These are phyloP conservation scores for Penicillium italicum DNA, from an alignment of 2,329 filamentous ascomycete species.

Conservation along the genomic window DNA sequence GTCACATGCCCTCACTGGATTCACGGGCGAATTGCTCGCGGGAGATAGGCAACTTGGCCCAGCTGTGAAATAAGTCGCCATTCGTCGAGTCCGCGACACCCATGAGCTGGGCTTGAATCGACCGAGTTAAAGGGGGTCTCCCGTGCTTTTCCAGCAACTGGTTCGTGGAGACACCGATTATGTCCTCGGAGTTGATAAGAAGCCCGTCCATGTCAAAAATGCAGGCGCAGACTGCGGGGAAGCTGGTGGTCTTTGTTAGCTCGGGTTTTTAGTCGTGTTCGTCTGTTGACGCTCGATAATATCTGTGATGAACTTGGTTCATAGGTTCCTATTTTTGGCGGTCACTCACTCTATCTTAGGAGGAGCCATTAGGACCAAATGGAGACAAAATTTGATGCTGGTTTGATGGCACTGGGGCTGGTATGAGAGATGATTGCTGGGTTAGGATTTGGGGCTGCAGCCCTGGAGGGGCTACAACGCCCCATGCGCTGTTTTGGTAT, in stretches of 20 bases:
- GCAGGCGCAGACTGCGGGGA: constrained; percentile 30
- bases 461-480: background rate
- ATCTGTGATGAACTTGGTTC: fast-evolving
- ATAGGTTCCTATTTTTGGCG: background rate
- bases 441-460: background rate
- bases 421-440: background rate
- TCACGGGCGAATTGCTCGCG: constrained; percentile 33
- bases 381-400: background rate
- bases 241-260: constrained; percentile 16
- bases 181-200: constrained; percentile 36
- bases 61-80: constrained; percentile 31
- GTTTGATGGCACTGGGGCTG: background rate
- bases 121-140: constrained; percentile 13
- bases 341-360: background rate
- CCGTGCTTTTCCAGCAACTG: constrained; percentile 20
- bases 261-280: background rate
- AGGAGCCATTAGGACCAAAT: background rate
- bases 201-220: constrained; percentile 38
- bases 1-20: constrained; percentile 24
- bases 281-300: background rate
- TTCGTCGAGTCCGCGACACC: constrained; percentile 25
- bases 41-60: constrained; percentile 29
- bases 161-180: constrained; percentile 23
- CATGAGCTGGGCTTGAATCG: constrained; percentile 25
- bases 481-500: background rate